Conservation (phyloP, 139 green algal genomes). For the Dunaliella primolecta region DNA sequence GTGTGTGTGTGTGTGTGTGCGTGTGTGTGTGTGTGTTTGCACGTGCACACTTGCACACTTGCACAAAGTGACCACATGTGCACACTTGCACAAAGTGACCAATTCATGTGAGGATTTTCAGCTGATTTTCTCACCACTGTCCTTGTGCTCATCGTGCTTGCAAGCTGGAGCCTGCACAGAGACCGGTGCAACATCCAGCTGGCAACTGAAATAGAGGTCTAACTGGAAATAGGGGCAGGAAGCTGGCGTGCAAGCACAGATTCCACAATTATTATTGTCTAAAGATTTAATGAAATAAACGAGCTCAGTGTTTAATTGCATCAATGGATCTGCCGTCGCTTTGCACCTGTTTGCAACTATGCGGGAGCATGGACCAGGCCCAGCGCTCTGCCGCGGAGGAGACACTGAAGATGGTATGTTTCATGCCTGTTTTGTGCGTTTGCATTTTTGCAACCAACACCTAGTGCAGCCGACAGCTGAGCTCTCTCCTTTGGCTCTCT, state of each 20-base stretch:
- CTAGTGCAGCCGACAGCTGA: not conserved
- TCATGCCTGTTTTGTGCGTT: no score
- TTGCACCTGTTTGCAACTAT: not conserved
- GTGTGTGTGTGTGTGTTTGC: not conserved
- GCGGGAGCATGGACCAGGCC: not conserved
- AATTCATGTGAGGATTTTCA: no score
- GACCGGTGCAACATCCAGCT: no score
- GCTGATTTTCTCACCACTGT: no score
- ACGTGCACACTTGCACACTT: not conserved
- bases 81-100: not conserved
- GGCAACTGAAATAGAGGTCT: no score
- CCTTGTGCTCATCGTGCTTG: no score
- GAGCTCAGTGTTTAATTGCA: not conserved
- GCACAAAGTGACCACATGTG: not conserved
- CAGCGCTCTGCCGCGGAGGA: constrained; percentile 7
- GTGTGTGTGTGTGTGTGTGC: not conserved
- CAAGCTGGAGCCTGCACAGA: no score
- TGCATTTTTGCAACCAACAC: not conserved
- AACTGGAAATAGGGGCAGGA: no score
- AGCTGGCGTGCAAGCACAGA: no score
- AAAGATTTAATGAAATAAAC: no score
- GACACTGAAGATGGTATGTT: constrained; percentile 9
- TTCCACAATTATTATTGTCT: no score
- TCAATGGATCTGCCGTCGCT: not conserved
- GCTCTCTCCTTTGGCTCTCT: not conserved